These are phyloP conservation scores for Laburnicola sp. DNA, from an alignment of 2,329 filamentous ascomycete species.

Conservation along the genomic window DNA sequence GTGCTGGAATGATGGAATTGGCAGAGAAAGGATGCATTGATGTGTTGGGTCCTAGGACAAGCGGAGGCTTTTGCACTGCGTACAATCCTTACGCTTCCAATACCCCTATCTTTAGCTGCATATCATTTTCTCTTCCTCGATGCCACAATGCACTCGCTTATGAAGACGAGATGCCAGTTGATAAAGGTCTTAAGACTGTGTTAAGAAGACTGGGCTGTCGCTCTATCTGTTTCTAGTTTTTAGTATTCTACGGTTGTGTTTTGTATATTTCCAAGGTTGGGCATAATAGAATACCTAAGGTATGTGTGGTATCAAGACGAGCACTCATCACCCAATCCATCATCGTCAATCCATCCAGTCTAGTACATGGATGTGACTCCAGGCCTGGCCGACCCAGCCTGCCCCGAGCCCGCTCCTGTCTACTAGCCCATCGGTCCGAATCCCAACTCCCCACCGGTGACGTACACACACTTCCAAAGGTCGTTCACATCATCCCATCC, in stretches of 20 bases:
- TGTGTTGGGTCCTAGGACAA: neutral
- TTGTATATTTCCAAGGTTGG: conserved; percentile 20
- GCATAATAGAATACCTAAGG: neutral
- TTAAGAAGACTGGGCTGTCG: neutral
- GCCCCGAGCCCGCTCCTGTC: neutral
- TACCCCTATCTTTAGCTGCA: conserved; percentile 25
- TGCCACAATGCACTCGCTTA: neutral
- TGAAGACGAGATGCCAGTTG: neutral
- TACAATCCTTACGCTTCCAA: conserved; percentile 30
- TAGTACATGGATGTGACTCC: too few relatives aligned
- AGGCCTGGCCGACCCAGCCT: too few relatives aligned
- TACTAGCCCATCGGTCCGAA: too few relatives aligned
- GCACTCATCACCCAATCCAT: too few relatives aligned
- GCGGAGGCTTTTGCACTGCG: neutral
- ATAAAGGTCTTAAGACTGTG: neutral
- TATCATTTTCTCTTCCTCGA: neutral
- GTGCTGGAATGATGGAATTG: neutral
- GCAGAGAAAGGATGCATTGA: neutral
- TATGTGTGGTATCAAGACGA: neutral
- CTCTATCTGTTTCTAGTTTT: conserved; percentile 4
- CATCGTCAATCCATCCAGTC: too few relatives aligned
- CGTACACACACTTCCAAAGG: neutral
- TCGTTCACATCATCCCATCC: neutral
- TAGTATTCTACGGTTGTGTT: conserved; percentile 33
- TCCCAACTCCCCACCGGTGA: neutral